These are phyloP conservation scores for Dipodascus albidus DNA, from an alignment of 805 yeast species.

Conservation along the genomic window DNA sequence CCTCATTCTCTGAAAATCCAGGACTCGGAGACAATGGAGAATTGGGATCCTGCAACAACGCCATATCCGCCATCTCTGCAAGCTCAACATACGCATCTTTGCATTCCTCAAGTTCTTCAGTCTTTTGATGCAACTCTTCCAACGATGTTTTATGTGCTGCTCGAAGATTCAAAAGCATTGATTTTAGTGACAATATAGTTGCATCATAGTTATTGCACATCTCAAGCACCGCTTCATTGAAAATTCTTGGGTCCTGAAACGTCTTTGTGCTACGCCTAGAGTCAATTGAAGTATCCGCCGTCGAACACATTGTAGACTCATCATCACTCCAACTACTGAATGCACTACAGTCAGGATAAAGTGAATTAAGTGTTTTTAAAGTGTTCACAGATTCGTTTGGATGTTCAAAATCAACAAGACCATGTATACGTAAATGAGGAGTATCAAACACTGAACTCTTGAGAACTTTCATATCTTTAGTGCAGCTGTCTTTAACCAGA, in stretches of 20 bases:
- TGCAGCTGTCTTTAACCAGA: background rate
- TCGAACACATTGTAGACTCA: background rate
- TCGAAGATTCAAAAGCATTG: background rate
- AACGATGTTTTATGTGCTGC: background rate
- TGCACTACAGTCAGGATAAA: background rate
- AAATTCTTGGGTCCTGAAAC: background rate
- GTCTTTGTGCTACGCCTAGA: background rate
- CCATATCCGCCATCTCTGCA: background rate
- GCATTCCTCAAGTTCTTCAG: background rate
- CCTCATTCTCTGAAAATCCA: background rate
- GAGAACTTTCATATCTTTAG: background rate
- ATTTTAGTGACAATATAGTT: background rate
- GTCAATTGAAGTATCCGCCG: background rate
- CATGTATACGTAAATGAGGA: background rate
- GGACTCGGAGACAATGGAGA: background rate
- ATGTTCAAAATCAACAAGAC: background rate
- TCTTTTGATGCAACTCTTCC: background rate
- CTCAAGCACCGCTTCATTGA: background rate
- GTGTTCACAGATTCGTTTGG: background rate
- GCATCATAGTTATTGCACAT: background rate
- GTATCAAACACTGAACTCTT: background rate
- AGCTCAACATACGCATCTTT: background rate
- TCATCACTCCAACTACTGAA: background rate
- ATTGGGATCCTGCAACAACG: background rate
- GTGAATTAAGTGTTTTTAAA: background rate